Evolutionary conservation across 2,329 filamentous ascomycete genomes (phyloP), one percentile per base, ranked within the genome.

Genomic region (Lizonia empirigonia): DNA sequence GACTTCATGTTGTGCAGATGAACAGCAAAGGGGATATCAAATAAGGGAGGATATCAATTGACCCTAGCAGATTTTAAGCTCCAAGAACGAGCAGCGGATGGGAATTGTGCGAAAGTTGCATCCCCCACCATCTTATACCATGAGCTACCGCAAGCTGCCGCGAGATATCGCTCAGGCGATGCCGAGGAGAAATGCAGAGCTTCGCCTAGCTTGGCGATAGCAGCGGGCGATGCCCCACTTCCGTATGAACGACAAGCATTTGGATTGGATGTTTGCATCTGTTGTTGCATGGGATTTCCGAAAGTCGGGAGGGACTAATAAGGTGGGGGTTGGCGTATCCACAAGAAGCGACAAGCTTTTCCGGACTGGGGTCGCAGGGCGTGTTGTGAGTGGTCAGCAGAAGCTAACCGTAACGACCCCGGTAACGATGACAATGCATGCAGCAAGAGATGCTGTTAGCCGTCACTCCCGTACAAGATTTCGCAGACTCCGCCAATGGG

Each of bases 401-500:
- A n/a, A n/a, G n/a, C n/a, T 13, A 20, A 30, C 9, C 20, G 41
- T 13, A 22, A 41, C 26, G 49, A 55, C 53, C 53, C 54, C 10
- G 47, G 55, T 59, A 55, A 57, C 26, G 10, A 54, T 60, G 59
- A 64, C 60, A 37, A 27, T 55, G 37, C 50, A 48, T 39, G n/a
- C 5, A 19, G 33, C 29, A 54, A 30, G 13, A 8, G 13, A 7
- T n/a, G 7, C 22, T 33, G 9, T 19, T 30, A 52, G 15, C 42
- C 30, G 7, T 55, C 63, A 12, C 84, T 82, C 0, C 91, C 92
- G 73, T 97, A 99, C 18, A 99, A 71, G 26, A 99, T 86, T 77
- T 99, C 92, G 69, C 93, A 97, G 2, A 97, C 93, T 0, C 93
- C 94, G 8, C 91, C 92, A 59, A 97, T 83, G 7, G 94, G 94